These are phyloP conservation scores for Mycothermus thermophilus DNA, from an alignment of 495 filamentous ascomycete species.

Conservation along the genomic window DNA sequence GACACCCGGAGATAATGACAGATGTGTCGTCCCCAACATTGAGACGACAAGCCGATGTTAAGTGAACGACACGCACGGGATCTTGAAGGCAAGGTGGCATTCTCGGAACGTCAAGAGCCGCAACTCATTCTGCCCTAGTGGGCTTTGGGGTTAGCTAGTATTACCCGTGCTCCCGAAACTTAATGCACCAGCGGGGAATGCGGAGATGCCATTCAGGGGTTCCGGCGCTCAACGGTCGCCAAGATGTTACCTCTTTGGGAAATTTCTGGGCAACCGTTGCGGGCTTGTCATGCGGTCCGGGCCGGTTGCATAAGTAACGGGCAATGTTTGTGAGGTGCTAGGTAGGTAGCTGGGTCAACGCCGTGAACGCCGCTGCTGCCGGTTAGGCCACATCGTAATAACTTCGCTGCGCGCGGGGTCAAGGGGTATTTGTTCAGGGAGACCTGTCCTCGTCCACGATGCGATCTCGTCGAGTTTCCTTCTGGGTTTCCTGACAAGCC, in stretches of 20 bases:
- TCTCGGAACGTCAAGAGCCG: conserved; percentile 21
- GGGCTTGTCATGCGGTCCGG: neutral
- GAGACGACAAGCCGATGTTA: neutral
- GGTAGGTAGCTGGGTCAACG: no score
- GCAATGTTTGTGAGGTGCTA: no score
- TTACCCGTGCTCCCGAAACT: conserved; percentile 10
- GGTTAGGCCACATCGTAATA: no score
- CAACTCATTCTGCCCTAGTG: conserved; percentile 18
- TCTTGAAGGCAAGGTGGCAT: conserved; percentile 19
- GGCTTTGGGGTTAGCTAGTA: conserved; percentile 1
- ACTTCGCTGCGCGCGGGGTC: no score
- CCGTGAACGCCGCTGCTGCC: no score
- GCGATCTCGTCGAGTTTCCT: no score
- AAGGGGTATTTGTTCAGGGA: no score
- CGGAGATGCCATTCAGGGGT: conserved; percentile 7
- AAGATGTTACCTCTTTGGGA: conserved; percentile 2
- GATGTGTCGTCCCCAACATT: no score
- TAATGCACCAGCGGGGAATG: conserved; percentile 4
- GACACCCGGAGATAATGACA: no score
- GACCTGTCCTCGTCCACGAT: no score
- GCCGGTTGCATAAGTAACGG: no score
- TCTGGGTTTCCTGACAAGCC: no score
- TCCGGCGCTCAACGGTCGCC: conserved; percentile 1
- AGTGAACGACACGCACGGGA: neutral
- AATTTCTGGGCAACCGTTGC: neutral